These are phyloP conservation scores for Graphiopsis chlorocephala DNA, from an alignment of 2,329 filamentous ascomycete genomes.

Conservation along the genomic window DNA sequence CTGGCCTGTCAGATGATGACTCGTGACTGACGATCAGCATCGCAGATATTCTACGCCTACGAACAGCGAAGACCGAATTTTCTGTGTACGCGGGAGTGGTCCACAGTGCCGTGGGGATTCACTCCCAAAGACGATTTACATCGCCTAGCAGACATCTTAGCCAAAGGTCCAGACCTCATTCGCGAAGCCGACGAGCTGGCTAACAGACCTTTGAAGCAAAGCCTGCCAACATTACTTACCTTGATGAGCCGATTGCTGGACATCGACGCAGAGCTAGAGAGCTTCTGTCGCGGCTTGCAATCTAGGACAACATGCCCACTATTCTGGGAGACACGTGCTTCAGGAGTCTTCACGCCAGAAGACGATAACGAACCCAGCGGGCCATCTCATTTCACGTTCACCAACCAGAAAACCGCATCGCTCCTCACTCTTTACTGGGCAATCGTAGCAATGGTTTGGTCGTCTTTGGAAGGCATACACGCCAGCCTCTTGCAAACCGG, in stretches of 20 bases:
- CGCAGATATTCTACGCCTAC: constrained; percentile 14
- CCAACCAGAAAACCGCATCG: not conserved
- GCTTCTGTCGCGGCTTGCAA: not conserved
- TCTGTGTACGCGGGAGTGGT: constrained; percentile 5
- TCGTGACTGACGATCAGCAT: not conserved
- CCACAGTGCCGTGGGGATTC: constrained; percentile 1
- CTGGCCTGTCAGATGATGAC: no score
- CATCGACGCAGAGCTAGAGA: not conserved
- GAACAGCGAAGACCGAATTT: constrained; percentile 3
- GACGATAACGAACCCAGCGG: not conserved
- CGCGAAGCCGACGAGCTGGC: not conserved
- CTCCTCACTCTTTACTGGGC: constrained; percentile 9
- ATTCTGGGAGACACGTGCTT: not conserved
- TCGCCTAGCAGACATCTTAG: constrained; percentile 2
- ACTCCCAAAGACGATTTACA: constrained; percentile 4
- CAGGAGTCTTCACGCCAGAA: not conserved
- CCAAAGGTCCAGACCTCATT: not conserved
- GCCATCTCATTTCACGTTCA: not conserved
- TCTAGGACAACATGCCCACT: not conserved
- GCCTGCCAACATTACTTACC: not conserved
- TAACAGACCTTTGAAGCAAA: not conserved
- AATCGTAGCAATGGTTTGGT: constrained; percentile 9
- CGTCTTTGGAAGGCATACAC: not conserved
- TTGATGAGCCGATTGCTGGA: constrained; percentile 5
- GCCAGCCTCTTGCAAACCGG: not conserved